These are phyloP conservation scores for Russula compacta DNA, from an alignment of 768 basidiomycete genomes.

Conservation along the genomic window DNA sequence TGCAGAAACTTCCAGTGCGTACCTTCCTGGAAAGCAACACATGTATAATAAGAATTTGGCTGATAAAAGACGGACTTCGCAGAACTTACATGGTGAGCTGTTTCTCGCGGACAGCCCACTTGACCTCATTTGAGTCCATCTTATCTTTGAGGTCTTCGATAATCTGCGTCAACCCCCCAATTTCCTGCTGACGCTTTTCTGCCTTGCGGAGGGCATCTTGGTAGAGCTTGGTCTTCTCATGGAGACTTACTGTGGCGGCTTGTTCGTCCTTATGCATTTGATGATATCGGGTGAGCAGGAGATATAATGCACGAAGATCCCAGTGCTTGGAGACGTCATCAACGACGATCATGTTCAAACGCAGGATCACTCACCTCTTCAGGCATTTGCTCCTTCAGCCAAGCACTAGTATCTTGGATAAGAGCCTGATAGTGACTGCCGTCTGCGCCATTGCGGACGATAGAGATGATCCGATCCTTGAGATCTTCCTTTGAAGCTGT, in stretches of 20 bases:
- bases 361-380: constrained; percentile 14
- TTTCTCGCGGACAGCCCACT: constrained; percentile 10
- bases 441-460: constrained; percentile 20
- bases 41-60: background rate
- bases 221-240: constrained; percentile 13
- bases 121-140: constrained; percentile 11
- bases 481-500: constrained; percentile 10
- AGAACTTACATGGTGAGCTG: constrained; percentile 11
- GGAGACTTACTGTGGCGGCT: constrained; percentile 13
- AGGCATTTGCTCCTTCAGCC: constrained; percentile 15
- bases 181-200: constrained; percentile 9
- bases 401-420: constrained; percentile 16
- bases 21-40: constrained; percentile 16
- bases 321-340: constrained; percentile 14
- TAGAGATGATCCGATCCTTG: constrained; percentile 15
- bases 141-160: constrained; percentile 15
- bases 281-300: constrained; percentile 19
- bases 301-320: constrained; percentile 20
- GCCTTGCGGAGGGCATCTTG: constrained; percentile 15
- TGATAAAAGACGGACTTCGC: background rate
- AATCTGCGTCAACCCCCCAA: background rate
- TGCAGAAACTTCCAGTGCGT: background rate
- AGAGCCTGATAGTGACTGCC: constrained; percentile 17
- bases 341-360: background rate
- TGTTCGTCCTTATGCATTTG: constrained; percentile 21